Evolutionary conservation across 345 rosid genomes (phyloP), one percentile per base, ranked within the genome.

Genomic region (Clarkia xantiana): DNA sequence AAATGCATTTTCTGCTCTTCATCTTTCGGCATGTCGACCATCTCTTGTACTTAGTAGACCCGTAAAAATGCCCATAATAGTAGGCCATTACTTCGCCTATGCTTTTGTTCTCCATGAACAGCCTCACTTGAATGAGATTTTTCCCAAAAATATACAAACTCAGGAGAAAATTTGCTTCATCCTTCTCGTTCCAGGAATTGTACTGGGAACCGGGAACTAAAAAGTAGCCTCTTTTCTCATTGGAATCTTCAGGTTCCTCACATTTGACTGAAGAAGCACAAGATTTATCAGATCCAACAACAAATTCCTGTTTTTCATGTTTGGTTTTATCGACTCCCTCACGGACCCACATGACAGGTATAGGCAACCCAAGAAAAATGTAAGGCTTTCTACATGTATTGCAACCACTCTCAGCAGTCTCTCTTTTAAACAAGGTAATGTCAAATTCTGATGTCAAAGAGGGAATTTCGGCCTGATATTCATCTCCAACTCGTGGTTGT

Each of bases 81-180:
- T 63, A 65, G 20, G 77, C 55, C 42, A 76, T 45, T 53, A 76
- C 58, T 14, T 76, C 74, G 13, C 79, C 76, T 73, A 73, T 76
- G 14, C 20, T 22, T 53, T 76, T 69, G 14, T 55, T 69, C 63
- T 65, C 71, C 41, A 79, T 57, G 56, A 76, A 76, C 22, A 54
- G 73, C 71, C 63, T 67, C 54, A 76, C 77, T 51, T 54, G 55
- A 60, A 67, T 44, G 44, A 79, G 74, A 57, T 79, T 73, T 62
- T 76, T 79, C 47, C 86, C 86, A 52, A 73, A 79, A 41, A 79
- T 76, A 58, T 79, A 79, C 49, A 79, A 61, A 40, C 82, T 81
- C 55, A 79, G 77, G 49, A 79, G 62, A 59, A 79, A 73, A 62
- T 64, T 40, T 12, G 58, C 65, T 54, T 61, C 65, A 47, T 76